Base-by-base conservation (phyloP, 2,329 filamentous ascomycete genomes). In the Diaporthe nobilis region DNA sequence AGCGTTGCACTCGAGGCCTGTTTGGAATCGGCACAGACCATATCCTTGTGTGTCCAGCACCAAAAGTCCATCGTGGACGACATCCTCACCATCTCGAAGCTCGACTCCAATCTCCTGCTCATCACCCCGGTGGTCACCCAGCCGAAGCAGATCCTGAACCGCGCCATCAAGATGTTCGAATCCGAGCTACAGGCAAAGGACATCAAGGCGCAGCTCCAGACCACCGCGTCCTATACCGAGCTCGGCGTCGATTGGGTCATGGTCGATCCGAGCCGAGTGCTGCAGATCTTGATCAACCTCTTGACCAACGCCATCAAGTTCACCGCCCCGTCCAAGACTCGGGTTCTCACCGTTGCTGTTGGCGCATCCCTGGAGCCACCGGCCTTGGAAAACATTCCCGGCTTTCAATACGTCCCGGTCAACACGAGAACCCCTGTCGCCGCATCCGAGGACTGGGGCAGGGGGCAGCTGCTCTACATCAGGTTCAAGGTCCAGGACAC, bases 281-380 rank as follows among this genome's bases (percentile, higher is more conserved):
- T 90, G n/a, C 89, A 91, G 80, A 88, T 91, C 2, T 83, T 91
- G 25, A 91, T 91, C 81, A 92, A 91, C 77, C 84, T 92, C 4
- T 87, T 88, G 4, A 90, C 89, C n/a, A 91, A 91, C 78, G 89
- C 89, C 12, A 90, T 92, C 83, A 92, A 92, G 73, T 92, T 92
- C 79, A 92, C 87, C 3, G 81, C 79, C 73, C 17, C 81, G 73
- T 39, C 82, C 73, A 28, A 79, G 68, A 84, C 55, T 47, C 75
- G 84, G 6, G 25, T 67, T 1, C 91, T 91, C 68, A 88, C 85
- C 6, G 87, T 91, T 1, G 85, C 86, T 0, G 83, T 91, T 0
- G 87, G 85, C 6, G 89, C 88, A 1, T 89, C 88, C 7, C 81
- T 77, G 4, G 78, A 84, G 28, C 84, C 84, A 8, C 87, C 88